These are phyloP conservation scores for Ustilaginoidea virens DNA, from an alignment of 2,329 filamentous ascomycete genomes.

Conservation along the genomic window DNA sequence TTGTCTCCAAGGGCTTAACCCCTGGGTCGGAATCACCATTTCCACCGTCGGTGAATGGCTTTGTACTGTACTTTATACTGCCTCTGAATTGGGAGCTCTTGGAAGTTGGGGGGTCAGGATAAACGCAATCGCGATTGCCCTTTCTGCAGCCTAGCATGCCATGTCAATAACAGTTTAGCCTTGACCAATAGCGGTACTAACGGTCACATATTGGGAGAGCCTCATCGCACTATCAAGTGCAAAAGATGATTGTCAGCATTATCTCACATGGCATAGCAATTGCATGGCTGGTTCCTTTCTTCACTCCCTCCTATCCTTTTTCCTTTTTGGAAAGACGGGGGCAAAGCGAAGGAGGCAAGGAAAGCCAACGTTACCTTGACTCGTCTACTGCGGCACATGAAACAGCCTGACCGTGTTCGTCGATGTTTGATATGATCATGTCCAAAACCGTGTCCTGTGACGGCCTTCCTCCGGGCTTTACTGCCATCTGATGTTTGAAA, in stretches of 20 bases:
- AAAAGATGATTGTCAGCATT: conserved; percentile 11
- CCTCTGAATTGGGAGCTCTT: conserved; percentile 27
- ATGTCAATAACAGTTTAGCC: background rate
- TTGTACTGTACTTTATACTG: conserved; percentile 19
- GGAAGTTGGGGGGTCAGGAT: conserved; percentile 52
- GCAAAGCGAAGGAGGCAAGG: too few relatives aligned
- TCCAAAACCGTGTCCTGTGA: conserved; percentile 25
- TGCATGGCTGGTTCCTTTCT: too few relatives aligned
- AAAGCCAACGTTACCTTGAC: conserved; percentile 56
- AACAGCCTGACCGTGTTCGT: conserved; percentile 86
- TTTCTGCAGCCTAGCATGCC: conserved; percentile 66
- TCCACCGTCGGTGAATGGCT: conserved; percentile 35
- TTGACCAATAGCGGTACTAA: too few relatives aligned
- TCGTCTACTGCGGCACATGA: conserved; percentile 72
- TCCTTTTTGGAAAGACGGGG: too few relatives aligned
- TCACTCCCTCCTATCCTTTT: too few relatives aligned
- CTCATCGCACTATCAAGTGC: conserved; percentile 63
- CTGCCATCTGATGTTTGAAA: conserved; percentile 31
- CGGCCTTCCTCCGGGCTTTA: conserved; percentile 35
- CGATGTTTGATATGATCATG: conserved; percentile 73
- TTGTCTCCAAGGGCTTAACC: conserved; percentile 30
- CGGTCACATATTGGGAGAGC: conserved; percentile 42
- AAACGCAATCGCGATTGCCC: conserved; percentile 78
- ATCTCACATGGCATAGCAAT: too few relatives aligned
- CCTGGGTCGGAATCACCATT: conserved; percentile 27